Evolutionary conservation across 1,284 basidiomycete species (phyloP), one percentile per base, ranked within the genome.

Genomic region (Cutaneotrichosporon dermatis): DNA sequence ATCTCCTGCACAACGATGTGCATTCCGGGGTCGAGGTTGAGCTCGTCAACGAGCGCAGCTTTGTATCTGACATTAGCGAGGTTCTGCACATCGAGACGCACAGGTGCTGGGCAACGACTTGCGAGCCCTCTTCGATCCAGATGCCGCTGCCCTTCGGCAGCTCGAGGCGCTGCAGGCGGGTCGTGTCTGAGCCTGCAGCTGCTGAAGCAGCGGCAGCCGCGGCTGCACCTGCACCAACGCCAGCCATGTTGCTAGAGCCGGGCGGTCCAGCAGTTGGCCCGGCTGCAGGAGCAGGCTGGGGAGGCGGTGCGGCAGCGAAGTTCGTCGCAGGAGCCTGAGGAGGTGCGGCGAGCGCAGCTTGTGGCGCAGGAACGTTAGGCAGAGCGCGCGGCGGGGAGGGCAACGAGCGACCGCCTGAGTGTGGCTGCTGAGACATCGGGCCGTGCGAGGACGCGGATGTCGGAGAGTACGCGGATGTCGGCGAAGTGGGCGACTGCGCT

Each of bases 1-100:
- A 76, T 59, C 39, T 74, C 65, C 44, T 70, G 52, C 12, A 77
- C 72, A 3, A 60, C 57, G 11, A 78, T 54, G 50, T 66, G 69
- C 76, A 78, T 76, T 6, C 76, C 76, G 4, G 76, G 76, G 41
- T 62, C 48, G 33, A 78, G 63, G 35, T 73, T 73, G 15, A 78
- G 65, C 59, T 78, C 76, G 58, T 78, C 76, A n/a, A 69, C 69
- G 33, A 77, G 61, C 8, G 71, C 55, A 2, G 75, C 74, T 41
- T 67, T 59, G 60, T 78, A 78, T 4, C 45, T 43, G 25, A 42
- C 36, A n/a, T 57, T 33, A 35, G 44, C 25, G n/a, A 64, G 61
- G 2, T 37, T 15, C 34, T n/a, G 11, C 6, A 43, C 51, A 35
- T 33, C 25, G 25, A 25, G 25, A 25, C 25, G 8, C 12, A 56